Evolutionary conservation across 2,329 filamentous ascomycete genomes (phyloP), one percentile per base, ranked within the genome.

Genomic region (Botrytis elliptica): DNA sequence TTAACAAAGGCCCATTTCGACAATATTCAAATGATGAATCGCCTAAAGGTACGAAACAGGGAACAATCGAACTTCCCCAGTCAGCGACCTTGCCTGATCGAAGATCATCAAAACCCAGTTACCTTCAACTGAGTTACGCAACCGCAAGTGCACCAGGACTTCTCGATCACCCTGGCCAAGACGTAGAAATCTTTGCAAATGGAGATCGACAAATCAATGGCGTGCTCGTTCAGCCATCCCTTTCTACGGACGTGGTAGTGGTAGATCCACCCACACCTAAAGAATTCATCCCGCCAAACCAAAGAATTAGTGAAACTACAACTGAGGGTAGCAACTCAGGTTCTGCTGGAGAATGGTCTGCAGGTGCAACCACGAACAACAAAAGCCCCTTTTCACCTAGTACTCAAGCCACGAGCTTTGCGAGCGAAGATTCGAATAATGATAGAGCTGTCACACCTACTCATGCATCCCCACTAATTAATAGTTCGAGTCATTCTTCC

Each of bases 381-480:
- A 90, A 89, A 81, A 87, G 90, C 86, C 88, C 89, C 5, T 82
- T 90, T 52, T 91, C 89, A 38, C 89, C 89, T 3, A 91, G 89
- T 79, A 91, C 89, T 4, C 86, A 89, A 78, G 89, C 89, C 57
- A 91, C 89, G 29, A 91, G 89, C 80, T 88, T 91, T 75, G 86
- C 89, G 76, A 91, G 89, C 81, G 85, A 85, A n/a, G 76, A 76
- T 40, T 60, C 74, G 16, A 73, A 74, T 29, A 33, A 74, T 49
- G 69, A 75, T 67, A 73, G 74, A 40, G 59, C 75, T n/a, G 72
- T 66, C 55, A 75, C 76, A 49, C 74, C 76, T 25, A 77, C 74
- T 33, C 40, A 49, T 25, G 65, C 71, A 18, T 74, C 75, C 60
- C 75, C 74, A 57, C 60, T 82, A 16, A 83, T 83, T 36, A 73